These are phyloP conservation scores for Penicillium turbatum DNA, from an alignment of 495 filamentous ascomycete species.

Conservation along the genomic window DNA sequence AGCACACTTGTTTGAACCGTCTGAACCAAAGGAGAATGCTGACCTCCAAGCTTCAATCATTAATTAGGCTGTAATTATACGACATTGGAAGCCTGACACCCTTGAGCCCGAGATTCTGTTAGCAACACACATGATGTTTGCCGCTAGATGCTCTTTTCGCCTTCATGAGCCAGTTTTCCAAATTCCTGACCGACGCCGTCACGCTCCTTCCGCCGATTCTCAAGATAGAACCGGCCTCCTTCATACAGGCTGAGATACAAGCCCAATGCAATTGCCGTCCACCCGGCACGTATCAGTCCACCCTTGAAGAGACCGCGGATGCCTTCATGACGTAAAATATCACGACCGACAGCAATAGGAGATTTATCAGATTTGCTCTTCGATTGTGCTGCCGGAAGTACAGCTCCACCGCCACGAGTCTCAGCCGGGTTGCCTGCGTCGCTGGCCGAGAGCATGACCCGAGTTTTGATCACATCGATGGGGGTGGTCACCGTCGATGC, in stretches of 20 bases:
- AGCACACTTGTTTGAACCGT: not conserved
- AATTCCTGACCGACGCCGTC: slow-evolving; percentile 4
- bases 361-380: slow-evolving; percentile 17
- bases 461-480: slow-evolving; percentile 79
- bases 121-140: not conserved
- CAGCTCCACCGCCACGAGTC: not conserved
- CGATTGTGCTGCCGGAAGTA: slow-evolving; percentile 10
- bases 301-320: slow-evolving; percentile 71
- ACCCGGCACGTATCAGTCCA: slow-evolving; percentile 66
- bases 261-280: slow-evolving; percentile 77
- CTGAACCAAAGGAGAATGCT: no score
- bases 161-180: slow-evolving; percentile 1
- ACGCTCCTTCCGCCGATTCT: slow-evolving; percentile 32
- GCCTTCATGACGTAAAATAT: slow-evolving; percentile 61
- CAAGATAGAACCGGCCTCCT: slow-evolving; percentile 67
- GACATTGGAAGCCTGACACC: not conserved
- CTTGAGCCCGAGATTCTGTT: not conserved
- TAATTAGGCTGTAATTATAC: no score
- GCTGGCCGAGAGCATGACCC: slow-evolving; percentile 61
- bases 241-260: slow-evolving; percentile 87
- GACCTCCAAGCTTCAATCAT: no score
- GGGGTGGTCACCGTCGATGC: slow-evolving; percentile 74
- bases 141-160: slow-evolving; percentile 3
- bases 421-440: not conserved
- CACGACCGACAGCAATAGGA: slow-evolving; percentile 53